phyloP scores from a whole-genome alignment of 768 basidiomycete species.

The Naganishia onofrii region DNA sequence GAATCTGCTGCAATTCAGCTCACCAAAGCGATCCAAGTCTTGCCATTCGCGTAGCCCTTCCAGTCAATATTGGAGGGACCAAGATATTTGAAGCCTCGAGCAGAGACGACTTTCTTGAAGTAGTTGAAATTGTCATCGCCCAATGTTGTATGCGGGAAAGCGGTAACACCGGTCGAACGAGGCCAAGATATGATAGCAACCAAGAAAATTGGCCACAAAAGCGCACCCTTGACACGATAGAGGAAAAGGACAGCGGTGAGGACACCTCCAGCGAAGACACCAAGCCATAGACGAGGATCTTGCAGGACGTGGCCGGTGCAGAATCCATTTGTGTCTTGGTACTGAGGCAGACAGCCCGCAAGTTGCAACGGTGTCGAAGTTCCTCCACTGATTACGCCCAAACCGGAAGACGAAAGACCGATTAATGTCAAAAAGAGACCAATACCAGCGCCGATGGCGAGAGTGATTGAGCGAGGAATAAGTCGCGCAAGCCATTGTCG shows the following conservation, averaged over 20 bases:
- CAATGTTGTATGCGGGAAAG: slow-evolving; percentile 68
- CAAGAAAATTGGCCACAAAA: slow-evolving; percentile 69
- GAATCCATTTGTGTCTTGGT: slow-evolving; percentile 37
- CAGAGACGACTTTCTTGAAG: slow-evolving; percentile 76
- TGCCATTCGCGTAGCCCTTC: slow-evolving; percentile 60
- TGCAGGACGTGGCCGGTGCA: slow-evolving; percentile 67
- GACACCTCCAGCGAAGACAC: slow-evolving; percentile 77
- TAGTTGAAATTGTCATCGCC: slow-evolving; percentile 75
- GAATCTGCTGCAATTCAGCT: slow-evolving; percentile 12
- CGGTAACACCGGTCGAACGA: slow-evolving; percentile 73
- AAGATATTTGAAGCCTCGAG: slow-evolving; percentile 40
- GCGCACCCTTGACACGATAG: slow-evolving; percentile 74
- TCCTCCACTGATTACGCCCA: slow-evolving; percentile 73
- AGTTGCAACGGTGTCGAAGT: slow-evolving; percentile 69
- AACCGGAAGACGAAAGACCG: slow-evolving; percentile 66
- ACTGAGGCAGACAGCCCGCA: slow-evolving; percentile 68
- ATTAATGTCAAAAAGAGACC: slow-evolving; percentile 86
- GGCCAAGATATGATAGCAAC: slow-evolving; percentile 87
- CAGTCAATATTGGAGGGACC: slow-evolving; percentile 44
- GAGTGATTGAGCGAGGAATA: slow-evolving; percentile 81
- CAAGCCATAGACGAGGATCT: slow-evolving; percentile 81
- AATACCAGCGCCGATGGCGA: slow-evolving; percentile 81
- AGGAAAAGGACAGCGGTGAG: slow-evolving; percentile 76
- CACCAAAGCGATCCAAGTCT: slow-evolving; percentile 76
- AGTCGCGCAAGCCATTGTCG: slow-evolving; percentile 85